These are phyloP conservation scores for Crithidia brevicula DNA, from an alignment of 208 protist species.

Conservation along the genomic window DNA sequence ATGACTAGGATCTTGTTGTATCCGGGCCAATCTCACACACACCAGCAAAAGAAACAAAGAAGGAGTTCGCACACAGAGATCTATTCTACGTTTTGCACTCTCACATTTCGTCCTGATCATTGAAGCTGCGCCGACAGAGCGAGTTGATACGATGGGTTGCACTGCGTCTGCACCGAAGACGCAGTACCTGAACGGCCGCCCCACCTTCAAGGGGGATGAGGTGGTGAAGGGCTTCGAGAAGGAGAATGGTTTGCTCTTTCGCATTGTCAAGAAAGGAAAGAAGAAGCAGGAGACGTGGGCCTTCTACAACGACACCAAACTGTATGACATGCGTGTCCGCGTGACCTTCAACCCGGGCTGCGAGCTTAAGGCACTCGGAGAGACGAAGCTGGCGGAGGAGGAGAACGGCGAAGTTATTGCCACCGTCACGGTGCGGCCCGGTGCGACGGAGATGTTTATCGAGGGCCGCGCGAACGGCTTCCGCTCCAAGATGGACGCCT, in stretches of 20 bases:
- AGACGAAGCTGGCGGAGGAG: constrained; percentile 49
- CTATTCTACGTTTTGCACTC: no score
- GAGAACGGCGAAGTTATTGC: constrained; percentile 50
- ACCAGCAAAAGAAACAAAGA: no score
- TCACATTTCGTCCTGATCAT: no score
- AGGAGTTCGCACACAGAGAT: no score
- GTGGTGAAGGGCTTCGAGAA: constrained; percentile 78
- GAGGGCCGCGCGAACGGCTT: constrained; percentile 64
- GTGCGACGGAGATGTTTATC: constrained; percentile 75
- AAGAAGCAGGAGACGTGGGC: constrained; percentile 59
- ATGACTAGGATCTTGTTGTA: no score
- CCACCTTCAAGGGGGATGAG: constrained; percentile 59
- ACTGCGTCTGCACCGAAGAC: constrained; percentile 22
- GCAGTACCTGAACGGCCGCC: constrained; percentile 63
- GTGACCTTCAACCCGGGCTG: constrained; percentile 67
- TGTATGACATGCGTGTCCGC: constrained; percentile 78
- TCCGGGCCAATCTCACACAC: no score
- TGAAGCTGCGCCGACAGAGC: no score
- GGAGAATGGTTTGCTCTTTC: constrained; percentile 77
- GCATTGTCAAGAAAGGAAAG: constrained; percentile 54
- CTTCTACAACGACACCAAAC: constrained; percentile 79
- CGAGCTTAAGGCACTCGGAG: constrained; percentile 66
- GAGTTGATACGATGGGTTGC: constrained; percentile 51
- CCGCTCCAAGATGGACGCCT: constrained; percentile 66
- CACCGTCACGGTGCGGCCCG: constrained; percentile 56